Base-by-base conservation (phyloP, 208 protist genomes). In the Trypanosoma caninum region DNA sequence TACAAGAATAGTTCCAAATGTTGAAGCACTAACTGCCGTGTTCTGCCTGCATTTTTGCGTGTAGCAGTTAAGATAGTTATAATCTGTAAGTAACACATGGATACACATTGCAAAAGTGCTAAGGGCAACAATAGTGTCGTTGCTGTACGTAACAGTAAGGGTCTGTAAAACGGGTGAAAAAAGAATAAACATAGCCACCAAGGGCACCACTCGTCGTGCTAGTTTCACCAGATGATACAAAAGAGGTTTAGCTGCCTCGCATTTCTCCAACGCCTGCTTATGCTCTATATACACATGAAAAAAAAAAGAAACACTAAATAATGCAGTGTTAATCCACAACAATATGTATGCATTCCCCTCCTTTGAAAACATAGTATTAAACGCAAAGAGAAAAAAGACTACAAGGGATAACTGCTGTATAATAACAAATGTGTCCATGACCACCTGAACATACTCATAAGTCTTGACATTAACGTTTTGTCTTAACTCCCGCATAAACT, bases 121-220 rank as follows among this genome's bases (percentile, higher is more conserved):
- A 31, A 94, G 72, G 22, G 88, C 76, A 10, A 90, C 78, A 68
- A 97, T 93, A n/a, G 91, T 97, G 64, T 97, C 91, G 56, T 94
- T 72, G 52, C 77, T 87, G 70, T 89, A 97, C 31, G 82, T 80
- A 8, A 86, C 77, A 7, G 87, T 94, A 48, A 97, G 69, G 6
- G 85, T 97, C 44, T 81, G 78, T 37, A 97, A 59, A 18, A 91
- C 78, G 8, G 91, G 88, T 13, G 80, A 88, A 14, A 97, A 56
- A 58, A 97, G 52, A 22, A 87, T 51, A 20, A 97, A 59, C 31
- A 87, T 68, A 1, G 65, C 67, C 14, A 75, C 55, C 16, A 94
- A 67, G 27, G 76, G 77, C 35, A 90, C 30, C 1, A 86, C 77
- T 56, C 82, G 76, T 11, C 80, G 60, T 11, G 64, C 66, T 35